Percentiles rank a stretch among this genome's conserved stretches.
Conservation (phyloP, 306 rosid species). For the Castanea sativa region DNA sequence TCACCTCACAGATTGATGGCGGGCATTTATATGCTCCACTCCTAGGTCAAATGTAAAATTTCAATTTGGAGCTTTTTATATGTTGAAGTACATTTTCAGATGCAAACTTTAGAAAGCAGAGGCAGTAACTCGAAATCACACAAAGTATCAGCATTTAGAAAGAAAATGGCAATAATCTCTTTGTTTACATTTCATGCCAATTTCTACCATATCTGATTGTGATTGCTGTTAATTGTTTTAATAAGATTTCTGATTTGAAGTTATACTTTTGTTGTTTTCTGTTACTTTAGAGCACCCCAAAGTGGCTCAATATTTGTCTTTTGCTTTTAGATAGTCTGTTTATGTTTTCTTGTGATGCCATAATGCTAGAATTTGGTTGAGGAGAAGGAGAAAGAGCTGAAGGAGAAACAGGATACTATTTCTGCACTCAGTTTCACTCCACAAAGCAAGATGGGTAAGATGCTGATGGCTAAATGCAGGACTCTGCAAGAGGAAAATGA, state of each 20-base stretch:
- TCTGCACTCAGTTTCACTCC: conserved; percentile 86
- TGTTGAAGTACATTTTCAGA: too few relatives aligned
- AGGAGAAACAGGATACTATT: conserved; percentile 83
- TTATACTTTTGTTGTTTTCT: background rate
- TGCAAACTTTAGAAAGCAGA: too few relatives aligned
- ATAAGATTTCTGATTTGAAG: background rate
- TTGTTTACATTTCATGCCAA: background rate
- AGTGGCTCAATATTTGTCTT: background rate
- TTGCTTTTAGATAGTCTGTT: background rate
- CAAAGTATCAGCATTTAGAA: too few relatives aligned
- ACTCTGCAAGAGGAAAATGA: conserved; percentile 97
- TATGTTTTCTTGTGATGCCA: background rate
- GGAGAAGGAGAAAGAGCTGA: conserved; percentile 81
- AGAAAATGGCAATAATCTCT: too few relatives aligned
- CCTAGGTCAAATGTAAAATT: too few relatives aligned
- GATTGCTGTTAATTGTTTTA: background rate
- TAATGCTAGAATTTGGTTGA: conserved; percentile 73
- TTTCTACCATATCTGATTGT: background rate
- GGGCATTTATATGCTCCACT: too few relatives aligned
- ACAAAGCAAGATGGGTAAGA: conserved; percentile 94
- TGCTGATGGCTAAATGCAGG: conserved; percentile 94
- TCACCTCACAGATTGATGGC: too few relatives aligned
- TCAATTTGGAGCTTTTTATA: too few relatives aligned
- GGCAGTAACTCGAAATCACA: too few relatives aligned
- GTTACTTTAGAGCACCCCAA: background rate